Conservation (phyloP, 176 grass and related monocot species). For the Musa itinerans region DNA sequence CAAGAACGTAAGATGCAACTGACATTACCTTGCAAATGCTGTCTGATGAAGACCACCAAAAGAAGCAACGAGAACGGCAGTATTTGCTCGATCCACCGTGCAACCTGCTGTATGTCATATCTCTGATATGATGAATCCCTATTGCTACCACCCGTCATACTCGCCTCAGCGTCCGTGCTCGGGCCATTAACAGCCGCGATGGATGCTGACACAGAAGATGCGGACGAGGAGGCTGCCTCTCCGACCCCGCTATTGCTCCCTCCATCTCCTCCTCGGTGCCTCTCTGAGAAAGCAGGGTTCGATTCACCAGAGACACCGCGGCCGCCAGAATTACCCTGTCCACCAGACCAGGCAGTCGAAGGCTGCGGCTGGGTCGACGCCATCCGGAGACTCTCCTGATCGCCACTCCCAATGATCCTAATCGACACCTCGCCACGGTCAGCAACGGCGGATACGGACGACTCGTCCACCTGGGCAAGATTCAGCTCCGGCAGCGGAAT, state of each 20-base stretch:
- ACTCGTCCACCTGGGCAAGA: conserved; percentile 3
- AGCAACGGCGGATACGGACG: conserved; percentile 27
- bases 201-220: conserved; percentile 2
- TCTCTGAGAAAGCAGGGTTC: not conserved
- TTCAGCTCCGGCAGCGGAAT: not conserved
- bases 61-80: conserved; percentile 87
- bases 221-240: not conserved
- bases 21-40: conserved; percentile 81
- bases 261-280: conserved; percentile 31
- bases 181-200: not conserved
- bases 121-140: conserved; percentile 70
- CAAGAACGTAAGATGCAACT: not conserved
- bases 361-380: conserved; percentile 26
- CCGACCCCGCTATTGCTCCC: conserved; percentile 22
- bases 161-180: not conserved
- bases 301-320: conserved; percentile 8
- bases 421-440: conserved; percentile 62
- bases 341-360: conserved; percentile 29
- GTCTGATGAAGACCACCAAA: conserved; percentile 89
- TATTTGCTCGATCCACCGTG: conserved; percentile 93
- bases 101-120: conserved; percentile 81
- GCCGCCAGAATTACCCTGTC: conserved; percentile 14
- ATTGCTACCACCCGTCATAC: conserved; percentile 20
- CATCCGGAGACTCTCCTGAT: conserved; percentile 32
- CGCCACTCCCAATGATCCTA: conserved; percentile 62